A percentile compares a stretch with the other conserved stretches of the same genome.
Evolutionary conservation across 192 early-diverging fungal genomes (phyloP).

Genomic region (Linnemannia exigua): DNA sequence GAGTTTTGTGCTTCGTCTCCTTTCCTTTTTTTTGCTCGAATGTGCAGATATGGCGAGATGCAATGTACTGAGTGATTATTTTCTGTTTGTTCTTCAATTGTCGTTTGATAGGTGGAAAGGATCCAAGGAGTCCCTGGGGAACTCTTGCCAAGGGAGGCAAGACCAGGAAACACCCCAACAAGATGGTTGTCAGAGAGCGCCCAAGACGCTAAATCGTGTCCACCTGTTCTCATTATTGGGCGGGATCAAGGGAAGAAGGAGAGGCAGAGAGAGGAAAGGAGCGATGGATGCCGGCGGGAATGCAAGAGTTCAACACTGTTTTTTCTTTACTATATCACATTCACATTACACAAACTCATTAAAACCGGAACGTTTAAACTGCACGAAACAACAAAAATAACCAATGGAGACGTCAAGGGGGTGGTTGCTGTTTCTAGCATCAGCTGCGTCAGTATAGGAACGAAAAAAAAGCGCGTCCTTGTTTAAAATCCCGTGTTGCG

Average conservation of each 20-base stretch:
- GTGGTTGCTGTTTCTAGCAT: background rate
- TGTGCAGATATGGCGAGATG: background rate
- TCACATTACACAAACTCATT: background rate
- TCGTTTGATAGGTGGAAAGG: conserved; percentile 62
- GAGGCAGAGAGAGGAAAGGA: background rate
- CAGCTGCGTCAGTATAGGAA: background rate
- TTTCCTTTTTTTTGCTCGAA: background rate
- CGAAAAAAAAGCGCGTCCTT: background rate
- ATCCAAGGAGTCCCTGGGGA: conserved; percentile 92
- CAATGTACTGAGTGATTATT: background rate
- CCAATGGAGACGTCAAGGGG: background rate
- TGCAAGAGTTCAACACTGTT: background rate
- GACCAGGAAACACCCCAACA: conserved; percentile 78
- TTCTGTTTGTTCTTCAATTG: background rate
- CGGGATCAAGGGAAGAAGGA: background rate
- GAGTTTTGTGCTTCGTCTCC: background rate
- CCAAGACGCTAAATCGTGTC: conserved; percentile 63
- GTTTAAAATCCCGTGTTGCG: background rate
- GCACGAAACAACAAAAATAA: background rate
- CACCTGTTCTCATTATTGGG: background rate
- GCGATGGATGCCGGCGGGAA: background rate
- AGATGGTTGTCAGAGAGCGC: conserved; percentile 77
- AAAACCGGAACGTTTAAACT: conserved; percentile 2
- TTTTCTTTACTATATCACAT: background rate
- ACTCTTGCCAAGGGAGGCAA: conserved; percentile 94